A percentile compares a stretch with the other conserved stretches of the same genome.
phyloP scores from a whole-genome alignment of 1,284 basidiomycete genomes.

The Heliocybe sulcata region DNA sequence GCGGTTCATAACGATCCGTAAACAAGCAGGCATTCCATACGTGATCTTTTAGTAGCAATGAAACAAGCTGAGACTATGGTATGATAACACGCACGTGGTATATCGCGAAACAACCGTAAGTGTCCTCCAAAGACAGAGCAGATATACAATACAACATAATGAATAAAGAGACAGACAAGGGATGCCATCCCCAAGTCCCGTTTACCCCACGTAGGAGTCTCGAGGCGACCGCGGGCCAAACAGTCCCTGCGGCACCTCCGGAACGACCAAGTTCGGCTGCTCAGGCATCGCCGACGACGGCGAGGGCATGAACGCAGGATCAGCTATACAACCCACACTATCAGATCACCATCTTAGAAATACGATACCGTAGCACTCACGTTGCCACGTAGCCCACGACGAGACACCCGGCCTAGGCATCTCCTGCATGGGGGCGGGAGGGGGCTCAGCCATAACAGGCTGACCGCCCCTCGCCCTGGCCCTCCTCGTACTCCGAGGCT shows the following conservation, averaged over 20 bases:
- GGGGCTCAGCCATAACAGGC: slow-evolving; percentile 17
- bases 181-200: background rate
- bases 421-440: slow-evolving; percentile 14
- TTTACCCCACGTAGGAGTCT: slow-evolving; percentile 18
- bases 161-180: no score
- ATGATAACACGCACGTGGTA: no score
- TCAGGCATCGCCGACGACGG: slow-evolving; percentile 33
- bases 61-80: no score
- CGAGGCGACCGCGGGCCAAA: slow-evolving; percentile 57
- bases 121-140: no score
- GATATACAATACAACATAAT: background rate
- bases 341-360: slow-evolving; percentile 6
- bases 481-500: slow-evolving; percentile 29
- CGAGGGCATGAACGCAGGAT: slow-evolving; percentile 32
- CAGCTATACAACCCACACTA: slow-evolving; percentile 27
- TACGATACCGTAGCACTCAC: slow-evolving; percentile 32
- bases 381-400: slow-evolving; percentile 66
- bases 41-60: no score
- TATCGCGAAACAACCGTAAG: no score
- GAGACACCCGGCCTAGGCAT: slow-evolving; percentile 15
- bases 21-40: no score
- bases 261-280: slow-evolving; percentile 44
- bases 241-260: slow-evolving; percentile 47
- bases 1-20: no score
- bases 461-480: slow-evolving; percentile 23